Base-by-base conservation (phyloP, 2,329 filamentous ascomycete genomes). In the Talaromyces sp. region DNA sequence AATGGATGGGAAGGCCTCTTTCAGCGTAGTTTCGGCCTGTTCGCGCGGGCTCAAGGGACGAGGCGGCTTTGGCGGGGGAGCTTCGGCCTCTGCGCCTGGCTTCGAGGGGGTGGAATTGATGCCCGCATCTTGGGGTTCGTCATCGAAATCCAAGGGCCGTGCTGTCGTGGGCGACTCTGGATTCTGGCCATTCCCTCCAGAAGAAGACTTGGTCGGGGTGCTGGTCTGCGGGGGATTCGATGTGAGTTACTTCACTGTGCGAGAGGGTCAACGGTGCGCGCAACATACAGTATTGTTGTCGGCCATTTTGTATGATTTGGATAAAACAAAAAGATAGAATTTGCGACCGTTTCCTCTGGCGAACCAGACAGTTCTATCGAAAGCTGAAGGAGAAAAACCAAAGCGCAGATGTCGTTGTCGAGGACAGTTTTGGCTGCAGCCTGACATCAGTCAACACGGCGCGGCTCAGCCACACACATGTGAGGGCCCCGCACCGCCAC, bases 1-100 rank as follows among this genome's bases (percentile, higher is more conserved):
- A 63, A 97, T 90, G 60, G 81, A 84, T 0, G 95, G 95, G 70
- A 99, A 99, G 0, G 95, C 95, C 75, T 99, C 95, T 74, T 91
- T 93, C 60, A 99, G 82, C 3, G 92, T 97, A 69, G 86, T 85
- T 76, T 93, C 89, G 55, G 92, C 92, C 79, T 96, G 90, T 75
- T 96, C 88, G 63, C 88, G 84, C 65, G 95, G 89, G 65, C 86
- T 91, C 70, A 91, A 71, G 54, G 93, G 93, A 62, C 93, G 87
- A 36, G 92, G 92, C 33, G 93, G 93, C 79, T 97, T 96, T 47
- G 89, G 84, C 13, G 92, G 92, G 27, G 88, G 72, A 63, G 68
- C 69, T 60, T 71, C 69, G 49, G 60, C 61, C 56, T 71, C 61
- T 55, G 68, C 65, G 57, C 68, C 55, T 32, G 70, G 58, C 22